Conservation (phyloP, 202 grass and related monocot genomes). For the Zizania palustris region DNA sequence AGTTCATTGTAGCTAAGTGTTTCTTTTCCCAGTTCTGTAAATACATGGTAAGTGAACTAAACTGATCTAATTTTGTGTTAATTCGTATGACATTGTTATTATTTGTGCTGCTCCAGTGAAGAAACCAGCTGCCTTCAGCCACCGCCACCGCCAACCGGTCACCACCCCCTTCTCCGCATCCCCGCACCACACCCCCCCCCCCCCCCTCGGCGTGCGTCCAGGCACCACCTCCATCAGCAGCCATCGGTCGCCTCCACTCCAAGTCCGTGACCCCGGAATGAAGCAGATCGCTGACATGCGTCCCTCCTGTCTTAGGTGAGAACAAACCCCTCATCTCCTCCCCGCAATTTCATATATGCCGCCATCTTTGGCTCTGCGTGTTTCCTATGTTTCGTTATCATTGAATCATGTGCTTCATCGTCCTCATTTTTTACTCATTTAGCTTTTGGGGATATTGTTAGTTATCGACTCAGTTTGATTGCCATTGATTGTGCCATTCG, state of each 20-base stretch:
- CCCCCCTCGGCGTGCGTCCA: no score
- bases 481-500: background rate
- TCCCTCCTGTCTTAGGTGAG: no score
- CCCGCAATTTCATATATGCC: no score
- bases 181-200: no score
- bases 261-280: no score
- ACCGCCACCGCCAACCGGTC: no score
- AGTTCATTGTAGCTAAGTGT: background rate
- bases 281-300: no score
- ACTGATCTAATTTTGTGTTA: background rate
- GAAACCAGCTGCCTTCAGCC: slow-evolving; percentile 7
- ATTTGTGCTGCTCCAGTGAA: slow-evolving; percentile 38
- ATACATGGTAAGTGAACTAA: background rate
- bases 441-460: background rate
- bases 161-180: no score
- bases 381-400: background rate
- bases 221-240: no score
- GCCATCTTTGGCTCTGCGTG: no score
- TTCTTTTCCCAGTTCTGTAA: background rate
- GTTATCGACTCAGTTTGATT: background rate
- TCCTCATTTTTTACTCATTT: background rate
- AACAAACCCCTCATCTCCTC: no score
- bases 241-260: no score
- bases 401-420: background rate
- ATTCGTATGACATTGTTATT: background rate